Evolutionary conservation across 1,284 basidiomycete species (phyloP).

Genomic region (Moesziomyces antarcticus): DNA sequence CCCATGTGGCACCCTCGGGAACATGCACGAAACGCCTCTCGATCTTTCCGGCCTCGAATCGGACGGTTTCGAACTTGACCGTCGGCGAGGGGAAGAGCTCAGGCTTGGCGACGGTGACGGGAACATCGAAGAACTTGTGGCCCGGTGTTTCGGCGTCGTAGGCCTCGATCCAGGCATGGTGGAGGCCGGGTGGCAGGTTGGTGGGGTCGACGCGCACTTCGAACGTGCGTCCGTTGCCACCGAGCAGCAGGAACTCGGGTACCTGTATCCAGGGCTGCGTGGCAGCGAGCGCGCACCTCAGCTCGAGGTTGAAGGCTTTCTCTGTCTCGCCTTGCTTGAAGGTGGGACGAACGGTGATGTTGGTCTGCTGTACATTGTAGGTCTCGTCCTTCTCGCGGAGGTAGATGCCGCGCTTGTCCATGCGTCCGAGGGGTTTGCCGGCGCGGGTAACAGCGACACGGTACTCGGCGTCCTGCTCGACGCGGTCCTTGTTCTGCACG

Average conservation of each 20-base stretch:
- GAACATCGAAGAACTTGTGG: slow-evolving; percentile 64
- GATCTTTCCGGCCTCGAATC: slow-evolving; percentile 61
- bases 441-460: slow-evolving; percentile 62
- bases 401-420: slow-evolving; percentile 66
- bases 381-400: slow-evolving; percentile 65
- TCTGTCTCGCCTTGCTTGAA: slow-evolving; percentile 64
- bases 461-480: slow-evolving; percentile 66
- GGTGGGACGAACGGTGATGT: slow-evolving; percentile 61
- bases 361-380: slow-evolving; percentile 58
- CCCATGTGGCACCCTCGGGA: slow-evolving; percentile 68
- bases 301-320: slow-evolving; percentile 62
- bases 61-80: slow-evolving; percentile 46
- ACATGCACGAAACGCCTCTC: slow-evolving; percentile 65
- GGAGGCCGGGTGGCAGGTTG: slow-evolving; percentile 61
- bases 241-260: slow-evolving; percentile 64
- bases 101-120: slow-evolving; percentile 67
- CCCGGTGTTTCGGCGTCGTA: slow-evolving; percentile 62
- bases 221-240: slow-evolving; percentile 67
- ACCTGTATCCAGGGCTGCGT: slow-evolving; percentile 63
- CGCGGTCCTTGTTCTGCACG: slow-evolving; percentile 57
- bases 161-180: slow-evolving; percentile 62
- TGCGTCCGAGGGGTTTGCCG: slow-evolving; percentile 56
- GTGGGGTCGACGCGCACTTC: slow-evolving; percentile 67
- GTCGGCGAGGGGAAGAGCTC: slow-evolving; percentile 52
- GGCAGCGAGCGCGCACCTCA: slow-evolving; percentile 56